A percentile compares a stretch with the other conserved stretches of the same genome.
phyloP scores from a whole-genome alignment of 2,329 filamentous ascomycete genomes.

The Pseudogymnoascus sp. region DNA sequence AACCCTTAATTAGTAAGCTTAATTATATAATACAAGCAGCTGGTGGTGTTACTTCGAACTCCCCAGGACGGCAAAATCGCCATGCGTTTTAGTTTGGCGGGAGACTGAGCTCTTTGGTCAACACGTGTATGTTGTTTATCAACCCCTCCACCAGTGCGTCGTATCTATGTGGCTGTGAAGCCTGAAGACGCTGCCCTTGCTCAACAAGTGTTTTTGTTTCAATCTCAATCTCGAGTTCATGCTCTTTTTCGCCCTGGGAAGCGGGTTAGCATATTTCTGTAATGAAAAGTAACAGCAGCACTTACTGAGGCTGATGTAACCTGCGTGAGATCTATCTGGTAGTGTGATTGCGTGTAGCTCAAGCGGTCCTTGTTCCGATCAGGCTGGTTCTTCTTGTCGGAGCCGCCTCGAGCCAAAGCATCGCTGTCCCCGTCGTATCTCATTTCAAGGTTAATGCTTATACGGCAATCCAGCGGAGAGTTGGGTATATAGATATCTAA shows the following conservation, averaged over 20 bases:
- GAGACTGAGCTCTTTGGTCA: slow-evolving; percentile 7
- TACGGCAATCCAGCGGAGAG: slow-evolving; percentile 76
- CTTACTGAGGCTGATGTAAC: slow-evolving; percentile 47
- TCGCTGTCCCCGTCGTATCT: slow-evolving; percentile 64
- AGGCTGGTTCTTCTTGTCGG: slow-evolving; percentile 28
- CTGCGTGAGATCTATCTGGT: slow-evolving; percentile 88
- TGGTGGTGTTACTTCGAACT: not conserved
- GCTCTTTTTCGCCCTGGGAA: slow-evolving; percentile 47
- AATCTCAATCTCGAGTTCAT: slow-evolving; percentile 76
- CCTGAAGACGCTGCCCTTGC: slow-evolving; percentile 51
- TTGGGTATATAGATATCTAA: slow-evolving; percentile 77
- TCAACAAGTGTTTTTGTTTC: slow-evolving; percentile 54
- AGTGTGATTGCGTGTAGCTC: slow-evolving; percentile 80
- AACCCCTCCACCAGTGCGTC: slow-evolving; percentile 63
- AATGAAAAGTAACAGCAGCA: not conserved
- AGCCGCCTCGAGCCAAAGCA: slow-evolving; percentile 30
- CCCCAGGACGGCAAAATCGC: not conserved
- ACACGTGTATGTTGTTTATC: slow-evolving; percentile 54
- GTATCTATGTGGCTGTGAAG: slow-evolving; percentile 49
- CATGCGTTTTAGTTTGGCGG: not conserved
- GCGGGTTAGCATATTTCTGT: slow-evolving; percentile 6
- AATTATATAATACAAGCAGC: slow-evolving; percentile 5
- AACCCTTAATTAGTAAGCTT: slow-evolving; percentile 6
- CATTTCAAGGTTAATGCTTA: slow-evolving; percentile 94
- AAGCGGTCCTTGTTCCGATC: slow-evolving; percentile 83